phyloP scores from a whole-genome alignment of 177 flowering plant genomes.

The Vitis hybrid region DNA sequence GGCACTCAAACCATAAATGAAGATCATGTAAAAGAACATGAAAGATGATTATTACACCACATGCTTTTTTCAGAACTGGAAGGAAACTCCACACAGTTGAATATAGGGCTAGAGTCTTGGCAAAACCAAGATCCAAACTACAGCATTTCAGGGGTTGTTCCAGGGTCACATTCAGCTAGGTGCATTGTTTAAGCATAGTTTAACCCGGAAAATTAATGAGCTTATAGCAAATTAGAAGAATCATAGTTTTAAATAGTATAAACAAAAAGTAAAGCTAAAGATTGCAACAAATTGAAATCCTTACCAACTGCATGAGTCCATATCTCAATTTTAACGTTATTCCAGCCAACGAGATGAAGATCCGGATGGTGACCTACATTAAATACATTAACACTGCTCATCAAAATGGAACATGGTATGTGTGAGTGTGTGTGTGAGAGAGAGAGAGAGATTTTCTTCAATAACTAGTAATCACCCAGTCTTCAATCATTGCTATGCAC shows the following conservation, averaged over 20 bases:
- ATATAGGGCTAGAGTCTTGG: neutral
- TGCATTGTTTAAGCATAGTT: neutral
- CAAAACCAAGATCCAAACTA: neutral
- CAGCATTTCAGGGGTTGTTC: neutral
- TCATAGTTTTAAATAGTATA: neutral
- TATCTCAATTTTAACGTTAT: conserved; percentile 83
- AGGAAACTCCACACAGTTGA: too few species aligned
- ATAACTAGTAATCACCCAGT: too few species aligned
- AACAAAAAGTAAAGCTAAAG: neutral
- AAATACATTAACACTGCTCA: conserved; percentile 1
- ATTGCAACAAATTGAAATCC: conserved; percentile 17
- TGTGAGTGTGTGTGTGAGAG: too few species aligned
- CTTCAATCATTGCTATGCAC: too few species aligned
- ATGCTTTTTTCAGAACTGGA: too few species aligned
- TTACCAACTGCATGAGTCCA: conserved; percentile 96
- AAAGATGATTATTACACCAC: too few species aligned
- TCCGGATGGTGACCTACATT: conserved; percentile 96
- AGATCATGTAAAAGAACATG: too few species aligned
- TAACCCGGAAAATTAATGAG: neutral
- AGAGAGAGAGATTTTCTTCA: too few species aligned
- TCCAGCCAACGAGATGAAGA: conserved; percentile 97
- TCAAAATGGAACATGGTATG: neutral
- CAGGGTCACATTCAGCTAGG: neutral
- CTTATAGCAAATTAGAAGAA: neutral
- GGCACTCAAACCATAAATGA: too few species aligned